Percentiles rank a stretch among this genome's conserved stretches.
phyloP scores from a whole-genome alignment of 352 stramenopile species.

The Phytophthora pistaciae region DNA sequence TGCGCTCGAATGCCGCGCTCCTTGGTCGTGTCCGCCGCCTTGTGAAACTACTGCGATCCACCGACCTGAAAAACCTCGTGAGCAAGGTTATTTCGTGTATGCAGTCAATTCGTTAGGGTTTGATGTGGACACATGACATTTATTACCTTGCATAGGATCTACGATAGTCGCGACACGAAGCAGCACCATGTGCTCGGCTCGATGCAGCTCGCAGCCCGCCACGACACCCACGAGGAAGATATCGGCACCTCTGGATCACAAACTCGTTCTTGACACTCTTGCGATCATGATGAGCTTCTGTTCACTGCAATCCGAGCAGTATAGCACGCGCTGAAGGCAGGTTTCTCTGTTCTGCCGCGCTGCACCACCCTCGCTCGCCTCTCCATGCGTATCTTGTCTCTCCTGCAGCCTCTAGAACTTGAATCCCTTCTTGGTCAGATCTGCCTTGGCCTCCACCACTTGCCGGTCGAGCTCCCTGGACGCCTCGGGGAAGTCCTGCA shows the following conservation, averaged over 20 bases:
- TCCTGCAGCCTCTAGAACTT: constrained; percentile 38
- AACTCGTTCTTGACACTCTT: not conserved
- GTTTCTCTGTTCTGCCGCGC: not conserved
- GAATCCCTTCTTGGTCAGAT: constrained; percentile 69
- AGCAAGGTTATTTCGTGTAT: not conserved
- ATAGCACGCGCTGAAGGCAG: not conserved
- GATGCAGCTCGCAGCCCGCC: not conserved
- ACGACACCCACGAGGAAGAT: not conserved
- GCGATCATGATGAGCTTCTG: not conserved
- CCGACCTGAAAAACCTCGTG: constrained; percentile 33
- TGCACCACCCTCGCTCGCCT: not conserved
- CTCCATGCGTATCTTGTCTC: constrained; percentile 1
- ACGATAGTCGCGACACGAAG: constrained; percentile 18
- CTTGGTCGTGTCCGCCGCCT: not conserved
- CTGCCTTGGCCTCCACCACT: constrained; percentile 70
- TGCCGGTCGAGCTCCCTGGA: constrained; percentile 76
- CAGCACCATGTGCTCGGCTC: constrained; percentile 9
- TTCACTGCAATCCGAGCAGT: constrained; percentile 8
- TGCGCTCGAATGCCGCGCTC: constrained; percentile 3
- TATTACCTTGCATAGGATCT: constrained; percentile 23
- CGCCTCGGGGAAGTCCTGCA: constrained; percentile 75
- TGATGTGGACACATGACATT: constrained; percentile 26
- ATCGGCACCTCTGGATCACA: not conserved
- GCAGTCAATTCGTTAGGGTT: not conserved
- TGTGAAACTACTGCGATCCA: constrained; percentile 48